These are phyloP conservation scores for Pichia sp. DNA, from an alignment of 1,139 yeast species.

Conservation along the genomic window DNA sequence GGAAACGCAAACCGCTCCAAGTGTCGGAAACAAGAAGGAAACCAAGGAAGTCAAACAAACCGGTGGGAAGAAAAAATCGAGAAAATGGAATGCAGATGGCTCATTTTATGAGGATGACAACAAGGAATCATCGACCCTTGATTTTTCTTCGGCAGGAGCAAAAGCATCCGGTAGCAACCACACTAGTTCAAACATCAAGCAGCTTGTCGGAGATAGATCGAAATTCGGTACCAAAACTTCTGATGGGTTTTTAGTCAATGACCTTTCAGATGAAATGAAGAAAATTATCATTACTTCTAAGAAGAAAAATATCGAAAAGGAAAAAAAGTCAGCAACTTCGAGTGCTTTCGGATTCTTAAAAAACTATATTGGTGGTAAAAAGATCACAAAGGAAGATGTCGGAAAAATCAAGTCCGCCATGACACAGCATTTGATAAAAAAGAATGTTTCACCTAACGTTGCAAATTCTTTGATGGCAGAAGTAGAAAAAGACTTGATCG, in stretches of 20 bases:
- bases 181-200: constrained; percentile 24
- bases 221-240: constrained; percentile 45
- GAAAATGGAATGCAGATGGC: constrained; percentile 51
- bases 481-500: constrained; percentile 57
- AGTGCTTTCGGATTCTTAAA: constrained; percentile 52
- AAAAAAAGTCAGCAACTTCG: constrained; percentile 27
- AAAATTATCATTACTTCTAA: constrained; percentile 33
- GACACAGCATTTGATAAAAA: constrained; percentile 45
- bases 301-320: constrained; percentile 16
- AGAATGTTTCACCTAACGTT: constrained; percentile 52
- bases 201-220: constrained; percentile 36
- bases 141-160: constrained; percentile 38
- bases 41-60: constrained; percentile 3
- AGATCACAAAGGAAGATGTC: constrained; percentile 44
- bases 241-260: constrained; percentile 49
- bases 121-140: constrained; percentile 35
- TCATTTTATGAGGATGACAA: constrained; percentile 36
- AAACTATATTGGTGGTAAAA: constrained; percentile 57
- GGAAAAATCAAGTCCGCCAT: constrained; percentile 39
- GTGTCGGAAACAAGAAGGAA: constrained; percentile 10
- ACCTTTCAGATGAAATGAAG: constrained; percentile 44
- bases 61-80: constrained; percentile 34
- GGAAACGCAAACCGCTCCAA: not conserved
- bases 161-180: constrained; percentile 15
- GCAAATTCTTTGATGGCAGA: constrained; percentile 54